Percentiles rank a stretch among this genome's conserved stretches.
Conservation (phyloP, 2,329 filamentous ascomycete species). For the Colletotrichum tofieldiae region DNA sequence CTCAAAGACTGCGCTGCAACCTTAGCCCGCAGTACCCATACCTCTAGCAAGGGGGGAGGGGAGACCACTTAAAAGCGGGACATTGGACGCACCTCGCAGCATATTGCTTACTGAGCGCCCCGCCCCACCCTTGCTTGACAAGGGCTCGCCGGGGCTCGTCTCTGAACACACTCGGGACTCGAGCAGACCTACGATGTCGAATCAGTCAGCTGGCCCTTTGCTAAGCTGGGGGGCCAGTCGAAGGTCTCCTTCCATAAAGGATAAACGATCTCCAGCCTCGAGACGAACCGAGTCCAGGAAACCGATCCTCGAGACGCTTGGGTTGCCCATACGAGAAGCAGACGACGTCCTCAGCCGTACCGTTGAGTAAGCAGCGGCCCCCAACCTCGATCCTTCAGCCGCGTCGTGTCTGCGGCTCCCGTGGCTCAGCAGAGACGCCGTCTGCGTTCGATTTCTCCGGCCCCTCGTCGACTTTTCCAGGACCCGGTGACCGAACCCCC, state of each 20-base stretch:
- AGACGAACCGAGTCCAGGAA: neutral
- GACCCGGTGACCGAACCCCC: neutral
- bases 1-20: slow-evolving; percentile 14
- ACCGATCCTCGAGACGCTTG: no score
- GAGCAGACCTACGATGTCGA: neutral
- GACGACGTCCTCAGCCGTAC: neutral
- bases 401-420: slow-evolving; percentile 6
- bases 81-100: neutral
- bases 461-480: neutral
- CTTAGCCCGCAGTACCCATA: slow-evolving; percentile 11
- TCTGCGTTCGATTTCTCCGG: neutral
- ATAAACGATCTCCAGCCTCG: neutral
- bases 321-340: slow-evolving; percentile 20
- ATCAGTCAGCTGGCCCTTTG: slow-evolving; percentile 2
- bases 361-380: slow-evolving; percentile 15
- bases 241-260: neutral
- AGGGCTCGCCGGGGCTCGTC: neutral
- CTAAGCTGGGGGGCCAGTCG: neutral
- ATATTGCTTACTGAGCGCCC: slow-evolving; percentile 33
- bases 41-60: neutral
- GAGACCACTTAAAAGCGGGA: slow-evolving; percentile 7
- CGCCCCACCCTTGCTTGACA: neutral
- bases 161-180: neutral
- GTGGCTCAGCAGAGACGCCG: neutral
- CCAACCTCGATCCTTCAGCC: slow-evolving; percentile 9